phyloP scores from a whole-genome alignment of 805 yeast genomes.

The Candida silvicultrix region DNA sequence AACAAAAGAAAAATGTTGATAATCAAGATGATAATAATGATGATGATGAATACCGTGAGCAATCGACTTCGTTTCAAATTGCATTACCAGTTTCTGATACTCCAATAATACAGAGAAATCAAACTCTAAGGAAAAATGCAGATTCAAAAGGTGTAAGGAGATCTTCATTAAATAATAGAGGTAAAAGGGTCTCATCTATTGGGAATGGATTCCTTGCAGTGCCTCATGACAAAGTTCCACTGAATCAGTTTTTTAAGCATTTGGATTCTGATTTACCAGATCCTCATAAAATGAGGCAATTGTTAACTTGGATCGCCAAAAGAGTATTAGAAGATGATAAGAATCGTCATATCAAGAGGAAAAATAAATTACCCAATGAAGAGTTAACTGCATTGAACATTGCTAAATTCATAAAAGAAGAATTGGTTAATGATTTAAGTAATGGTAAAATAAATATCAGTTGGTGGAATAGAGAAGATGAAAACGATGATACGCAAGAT shows the following conservation, averaged over 20 bases:
- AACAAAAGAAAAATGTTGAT: neutral
- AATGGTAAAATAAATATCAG: conserved; percentile 57
- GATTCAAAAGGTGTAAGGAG: conserved; percentile 31
- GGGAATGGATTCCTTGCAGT: conserved; percentile 66
- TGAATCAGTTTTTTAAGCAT: conserved; percentile 52
- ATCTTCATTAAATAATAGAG: conserved; percentile 50
- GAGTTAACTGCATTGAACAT: conserved; percentile 40
- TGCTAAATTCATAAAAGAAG: conserved; percentile 61
- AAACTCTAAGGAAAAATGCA: conserved; percentile 22
- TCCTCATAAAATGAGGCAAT: conserved; percentile 66
- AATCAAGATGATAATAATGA: neutral
- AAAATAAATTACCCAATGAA: conserved; percentile 25
- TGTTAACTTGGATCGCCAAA: conserved; percentile 62
- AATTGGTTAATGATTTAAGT: conserved; percentile 49
- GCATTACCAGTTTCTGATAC: conserved; percentile 30
- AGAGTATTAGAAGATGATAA: conserved; percentile 30
- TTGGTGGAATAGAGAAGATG: conserved; percentile 51
- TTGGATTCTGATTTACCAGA: conserved; percentile 58
- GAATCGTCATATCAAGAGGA: conserved; percentile 18
- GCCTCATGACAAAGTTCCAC: conserved; percentile 58
- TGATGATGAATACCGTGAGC: conserved; percentile 13
- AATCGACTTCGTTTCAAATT: conserved; percentile 20
- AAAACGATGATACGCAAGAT: conserved; percentile 16
- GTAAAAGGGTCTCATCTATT: conserved; percentile 66
- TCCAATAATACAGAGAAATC: conserved; percentile 31